Base-by-base conservation (phyloP, 2,329 filamentous ascomycete genomes). In the Hawksworthiomyces lignivorus region DNA sequence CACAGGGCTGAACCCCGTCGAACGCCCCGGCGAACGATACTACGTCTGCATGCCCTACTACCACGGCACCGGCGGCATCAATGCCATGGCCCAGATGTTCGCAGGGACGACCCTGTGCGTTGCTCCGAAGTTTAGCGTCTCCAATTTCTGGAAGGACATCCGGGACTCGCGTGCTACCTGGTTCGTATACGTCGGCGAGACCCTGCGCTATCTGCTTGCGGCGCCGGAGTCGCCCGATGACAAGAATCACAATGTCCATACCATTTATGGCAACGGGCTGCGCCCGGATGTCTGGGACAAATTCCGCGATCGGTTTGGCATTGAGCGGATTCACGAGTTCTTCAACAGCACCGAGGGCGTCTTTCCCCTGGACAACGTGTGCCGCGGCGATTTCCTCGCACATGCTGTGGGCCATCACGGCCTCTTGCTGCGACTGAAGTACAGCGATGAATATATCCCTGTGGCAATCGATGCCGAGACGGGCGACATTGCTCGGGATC, bases 131-230 rank as follows among this genome's bases (percentile, higher is more conserved):
- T 89, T 89, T 64, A 83, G 77, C 46, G 78, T 74, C 2, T 73
- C 75, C 0, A 69, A 69, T 15, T 88, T 89, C 66, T 88, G 84
- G 84, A 60, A 63, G 24, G 84, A 89, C 48, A 68, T 87, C 17
- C 73, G 79, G 34, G 80, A 80, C 44, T 80, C 77, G 0, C 62
- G 72, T 12, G 76, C 84, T 1, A 87, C 82, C 0, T 74, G 76
- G 53, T 84, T 88, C 50, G 76, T 84, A 15, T 89, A 89, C 54
- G 84, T 89, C 3, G 84, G 84, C 52, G 84, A 89, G 57, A 86
- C 82, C 0, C 75, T 84, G 7, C 73, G 84, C 1, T 89, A 88
- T 51, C 69, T 89, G 1, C 70, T 88, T 11, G 78, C 82, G 1
- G 74, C 75, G 2, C 82, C 83, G 2, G 74, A 75, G 0, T 75